Conservation (phyloP, 371 early-diverging fungal genomes). For the Syncephalastrum monosporum region DNA sequence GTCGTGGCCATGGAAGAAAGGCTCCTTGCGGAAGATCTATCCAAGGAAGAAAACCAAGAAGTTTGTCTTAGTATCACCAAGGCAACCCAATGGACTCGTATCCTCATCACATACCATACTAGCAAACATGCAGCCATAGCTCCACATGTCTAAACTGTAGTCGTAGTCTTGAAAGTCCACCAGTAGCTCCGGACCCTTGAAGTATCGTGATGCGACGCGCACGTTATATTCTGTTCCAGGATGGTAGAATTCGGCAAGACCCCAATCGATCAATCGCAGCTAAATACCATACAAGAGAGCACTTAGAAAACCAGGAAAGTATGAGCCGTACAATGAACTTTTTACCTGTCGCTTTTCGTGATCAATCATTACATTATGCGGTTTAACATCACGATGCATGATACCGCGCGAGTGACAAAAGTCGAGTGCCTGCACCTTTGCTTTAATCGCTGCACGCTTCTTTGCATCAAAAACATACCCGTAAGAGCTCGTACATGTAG, state of each 20-base stretch:
- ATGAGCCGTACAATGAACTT: not conserved
- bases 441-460: not conserved
- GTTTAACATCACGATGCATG: conserved; percentile 99
- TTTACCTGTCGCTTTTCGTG: conserved; percentile 85
- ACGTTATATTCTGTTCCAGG: conserved; percentile 98
- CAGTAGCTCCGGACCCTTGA: conserved; percentile 98
- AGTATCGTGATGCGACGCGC: conserved; percentile 97
- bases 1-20: conserved; percentile 99
- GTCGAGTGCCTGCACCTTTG: conserved; percentile 78
- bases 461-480: conserved; percentile 41
- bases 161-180: conserved; percentile 98
- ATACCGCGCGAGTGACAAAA: conserved; percentile 99
- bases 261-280: conserved; percentile 99
- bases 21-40: conserved; percentile 97
- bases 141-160: conserved; percentile 99
- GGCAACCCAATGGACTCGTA: not conserved
- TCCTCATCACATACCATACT: conserved; percentile 68
- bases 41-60: conserved; percentile 18
- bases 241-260: conserved; percentile 99
- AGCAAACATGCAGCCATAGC: conserved; percentile 99
- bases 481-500: conserved; percentile 96
- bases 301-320: not conserved
- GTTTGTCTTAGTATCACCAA: not conserved
- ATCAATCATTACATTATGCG: conserved; percentile 99
- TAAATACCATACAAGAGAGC: conserved; percentile 22